Evolutionary conservation across 805 yeast genomes (phyloP).

Genomic region (Nakazawaea anatomiae): DNA sequence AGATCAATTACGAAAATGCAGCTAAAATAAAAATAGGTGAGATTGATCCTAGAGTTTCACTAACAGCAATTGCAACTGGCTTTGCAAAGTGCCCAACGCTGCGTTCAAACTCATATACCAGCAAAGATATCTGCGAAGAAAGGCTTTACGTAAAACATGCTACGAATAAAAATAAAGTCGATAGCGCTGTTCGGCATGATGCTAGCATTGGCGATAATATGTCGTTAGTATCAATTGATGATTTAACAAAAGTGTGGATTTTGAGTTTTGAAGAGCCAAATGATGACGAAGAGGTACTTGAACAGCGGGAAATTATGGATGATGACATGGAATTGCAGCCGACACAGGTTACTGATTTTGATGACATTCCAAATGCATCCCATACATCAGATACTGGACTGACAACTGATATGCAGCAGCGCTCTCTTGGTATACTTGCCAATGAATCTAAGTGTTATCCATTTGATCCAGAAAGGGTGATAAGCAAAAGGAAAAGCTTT

Average conservation of each 20-base stretch:
- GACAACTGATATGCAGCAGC: too few species aligned
- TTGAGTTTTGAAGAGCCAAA: not conserved
- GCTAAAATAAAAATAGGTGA: not conserved
- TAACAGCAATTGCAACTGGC: not conserved
- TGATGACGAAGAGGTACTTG: not conserved
- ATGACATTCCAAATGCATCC: too few species aligned
- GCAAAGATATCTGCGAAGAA: too few species aligned
- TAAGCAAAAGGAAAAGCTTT: not conserved
- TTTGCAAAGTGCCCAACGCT: not conserved
- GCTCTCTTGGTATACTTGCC: too few species aligned
- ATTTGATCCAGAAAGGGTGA: too few species aligned
- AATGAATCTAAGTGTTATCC: too few species aligned
- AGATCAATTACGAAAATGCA: not conserved
- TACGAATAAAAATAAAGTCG: not conserved
- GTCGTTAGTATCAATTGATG: not conserved
- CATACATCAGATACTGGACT: too few species aligned
- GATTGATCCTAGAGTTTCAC: not conserved
- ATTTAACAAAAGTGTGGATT: not conserved
- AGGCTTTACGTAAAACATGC: not conserved
- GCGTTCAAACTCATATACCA: not conserved
- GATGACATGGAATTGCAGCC: not conserved
- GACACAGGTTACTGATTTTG: too few species aligned
- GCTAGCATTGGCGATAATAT: too few species aligned
- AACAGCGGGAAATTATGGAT: too few species aligned
- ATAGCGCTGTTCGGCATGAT: too few species aligned